Base-by-base conservation (phyloP, 371 early-diverging fungal species). In the Funneliformis caledonium region DNA sequence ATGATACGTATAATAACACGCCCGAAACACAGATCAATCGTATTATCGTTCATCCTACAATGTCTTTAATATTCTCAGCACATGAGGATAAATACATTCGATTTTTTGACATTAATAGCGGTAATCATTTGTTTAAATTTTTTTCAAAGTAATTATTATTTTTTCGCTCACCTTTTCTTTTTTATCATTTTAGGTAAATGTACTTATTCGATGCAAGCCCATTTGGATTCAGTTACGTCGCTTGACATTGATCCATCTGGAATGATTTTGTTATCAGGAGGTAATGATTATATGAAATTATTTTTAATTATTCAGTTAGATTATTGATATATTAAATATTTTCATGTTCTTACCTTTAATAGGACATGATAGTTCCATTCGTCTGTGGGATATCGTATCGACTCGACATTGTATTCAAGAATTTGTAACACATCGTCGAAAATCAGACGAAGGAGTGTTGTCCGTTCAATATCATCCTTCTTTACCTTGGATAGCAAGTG, bases 311-410 rank as follows among this genome's bases (percentile, higher is more conserved):
- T 70, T 33, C 19, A 48, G 10, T 56, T 56, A 56, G 16, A 11
- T 70, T 69, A 37, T 43, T 5, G 26, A 64, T 64, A 12, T 3
- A 19, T 31, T 26, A 11, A 10, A 64, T 6, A 56, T 56, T 26
- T 72, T 72, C 22, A 7, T 74, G 56, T 0, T 33, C 11, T 52
- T 52, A 9, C 33, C 14, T 37, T 42, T 33, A 45, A 61, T 82
- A 89, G 93, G 94, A 0, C 95, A 97, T 85, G 96, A 97, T 84
- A 88, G 93, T 61, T 92, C 94, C 5, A 87, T 95, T 33, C 89
- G 95, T 62, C 85, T 93, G 84, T 97, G 96, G 95, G 95, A 96
- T 83, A 85, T 95, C 50, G 72, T 83, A 52, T 82, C 86, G 22
- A 87, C 88, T n/a, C 87, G 88, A 56, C 82, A 88, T 19, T 94